A percentile compares a stretch with the other conserved stretches of the same genome.
phyloP scores from a whole-genome alignment of 495 filamentous ascomycete genomes.

The Parmelia sp. region DNA sequence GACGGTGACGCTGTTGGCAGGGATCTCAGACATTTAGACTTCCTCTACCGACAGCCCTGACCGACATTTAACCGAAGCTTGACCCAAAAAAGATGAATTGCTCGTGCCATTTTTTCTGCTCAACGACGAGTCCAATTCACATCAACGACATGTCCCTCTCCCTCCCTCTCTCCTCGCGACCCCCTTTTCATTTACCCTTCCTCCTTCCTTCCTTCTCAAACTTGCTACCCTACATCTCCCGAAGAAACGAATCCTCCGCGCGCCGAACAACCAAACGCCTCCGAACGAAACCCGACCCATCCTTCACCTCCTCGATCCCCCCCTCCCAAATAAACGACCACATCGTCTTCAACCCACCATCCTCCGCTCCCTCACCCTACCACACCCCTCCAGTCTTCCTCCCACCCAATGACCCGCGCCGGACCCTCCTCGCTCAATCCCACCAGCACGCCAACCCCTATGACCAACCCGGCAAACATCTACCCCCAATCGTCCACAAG shows the following conservation, averaged over 20 bases:
- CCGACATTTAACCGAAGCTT: background rate
- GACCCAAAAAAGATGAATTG: constrained; percentile 3
- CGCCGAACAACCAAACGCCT: constrained; percentile 66
- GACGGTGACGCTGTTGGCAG: constrained; percentile 15
- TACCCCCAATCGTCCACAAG: constrained; percentile 52
- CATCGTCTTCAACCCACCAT: constrained; percentile 92
- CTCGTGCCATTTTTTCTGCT: constrained; percentile 5
- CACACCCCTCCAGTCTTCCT: constrained; percentile 89
- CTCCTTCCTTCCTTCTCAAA: constrained; percentile 40
- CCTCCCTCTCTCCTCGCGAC: constrained; percentile 11
- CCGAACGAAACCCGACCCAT: constrained; percentile 64
- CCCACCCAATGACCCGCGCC: constrained; percentile 68
- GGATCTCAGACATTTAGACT: background rate
- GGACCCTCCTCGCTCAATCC: constrained; percentile 43
- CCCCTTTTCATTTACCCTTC: constrained; percentile 34
- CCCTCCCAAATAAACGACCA: constrained; percentile 44
- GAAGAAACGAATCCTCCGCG: constrained; percentile 61
- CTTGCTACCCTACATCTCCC: constrained; percentile 28
- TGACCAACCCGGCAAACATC: constrained; percentile 24
- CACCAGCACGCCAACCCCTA: constrained; percentile 28
- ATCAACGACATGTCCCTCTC: constrained; percentile 18
- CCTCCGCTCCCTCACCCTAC: constrained; percentile 71
- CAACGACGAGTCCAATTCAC: constrained; percentile 2
- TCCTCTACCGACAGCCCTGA: constrained; percentile 5
- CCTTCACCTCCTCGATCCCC: constrained; percentile 49